Conservation (phyloP, 2,329 filamentous ascomycete genomes). For the Beauveria varroae region DNA sequence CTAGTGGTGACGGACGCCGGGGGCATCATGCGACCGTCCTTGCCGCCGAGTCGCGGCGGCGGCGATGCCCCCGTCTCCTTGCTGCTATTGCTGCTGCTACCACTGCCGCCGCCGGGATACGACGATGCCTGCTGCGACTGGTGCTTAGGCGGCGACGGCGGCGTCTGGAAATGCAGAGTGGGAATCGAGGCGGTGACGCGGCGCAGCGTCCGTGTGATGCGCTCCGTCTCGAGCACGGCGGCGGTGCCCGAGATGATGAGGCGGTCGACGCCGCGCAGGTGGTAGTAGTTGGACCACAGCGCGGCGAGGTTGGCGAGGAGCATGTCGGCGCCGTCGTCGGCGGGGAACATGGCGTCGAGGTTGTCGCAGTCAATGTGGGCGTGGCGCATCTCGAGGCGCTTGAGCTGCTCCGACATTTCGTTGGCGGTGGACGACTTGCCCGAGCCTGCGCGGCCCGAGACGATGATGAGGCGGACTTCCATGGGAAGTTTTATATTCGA, state of each 20-base stretch:
- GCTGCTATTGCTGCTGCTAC: not conserved
- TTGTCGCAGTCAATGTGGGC: slow-evolving; percentile 13
- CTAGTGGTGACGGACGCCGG: slow-evolving; percentile 6
- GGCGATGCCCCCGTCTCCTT: not conserved
- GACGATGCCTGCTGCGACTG: not conserved
- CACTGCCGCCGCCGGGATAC: not conserved
- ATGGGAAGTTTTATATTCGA: not conserved
- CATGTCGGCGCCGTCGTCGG: slow-evolving; percentile 6
- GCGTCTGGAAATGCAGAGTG: not conserved
- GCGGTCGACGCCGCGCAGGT: slow-evolving; percentile 12
- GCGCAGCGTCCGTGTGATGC: slow-evolving; percentile 9
- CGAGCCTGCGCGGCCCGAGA: slow-evolving; percentile 14
- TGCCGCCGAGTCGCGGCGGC: slow-evolving; percentile 1
- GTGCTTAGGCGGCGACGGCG: not conserved
- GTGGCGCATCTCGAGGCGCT: slow-evolving; percentile 10
- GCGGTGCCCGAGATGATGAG: slow-evolving; percentile 12
- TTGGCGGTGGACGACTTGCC: slow-evolving; percentile 13
- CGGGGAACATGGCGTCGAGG: slow-evolving; percentile 12
- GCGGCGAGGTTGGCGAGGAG: slow-evolving; percentile 11
- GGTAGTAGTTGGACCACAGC: slow-evolving; percentile 13
- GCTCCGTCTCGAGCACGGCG: slow-evolving; percentile 8
- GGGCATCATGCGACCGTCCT: slow-evolving; percentile 10
- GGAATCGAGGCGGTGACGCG: slow-evolving; percentile 10
- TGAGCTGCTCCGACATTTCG: slow-evolving; percentile 13
- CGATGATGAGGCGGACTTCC: slow-evolving; percentile 12